These are phyloP conservation scores for Epichloe aotearoae DNA, from an alignment of 2,329 filamentous ascomycete genomes.

Conservation along the genomic window DNA sequence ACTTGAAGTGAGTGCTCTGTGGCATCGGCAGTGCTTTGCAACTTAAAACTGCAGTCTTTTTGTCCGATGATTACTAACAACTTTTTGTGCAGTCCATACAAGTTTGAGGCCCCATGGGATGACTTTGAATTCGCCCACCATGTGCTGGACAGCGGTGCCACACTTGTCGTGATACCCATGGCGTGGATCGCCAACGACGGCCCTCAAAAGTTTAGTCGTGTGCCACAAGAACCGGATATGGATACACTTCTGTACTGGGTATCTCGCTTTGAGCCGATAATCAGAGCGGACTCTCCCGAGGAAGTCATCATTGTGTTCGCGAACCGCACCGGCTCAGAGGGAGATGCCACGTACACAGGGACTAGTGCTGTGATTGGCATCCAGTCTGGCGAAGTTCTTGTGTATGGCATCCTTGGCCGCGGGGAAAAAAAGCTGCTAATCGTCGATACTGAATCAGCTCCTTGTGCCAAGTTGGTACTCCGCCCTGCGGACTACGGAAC, in stretches of 20 bases:
- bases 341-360: conserved; percentile 55
- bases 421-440: conserved; percentile 54
- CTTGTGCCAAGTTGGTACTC: conserved; percentile 15
- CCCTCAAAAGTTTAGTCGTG: conserved; percentile 29
- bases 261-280: conserved; percentile 52
- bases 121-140: conserved; percentile 37
- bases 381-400: conserved; percentile 47
- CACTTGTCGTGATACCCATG: conserved; percentile 60
- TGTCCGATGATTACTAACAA: too few relatives aligned
- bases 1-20: conserved; percentile 38
- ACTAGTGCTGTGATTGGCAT: conserved; percentile 61
- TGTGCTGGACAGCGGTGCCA: conserved; percentile 39
- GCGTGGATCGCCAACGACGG: conserved; percentile 57
- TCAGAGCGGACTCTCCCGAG: conserved; percentile 33
- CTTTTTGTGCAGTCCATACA: conserved; percentile 18
- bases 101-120: conserved; percentile 25
- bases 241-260: conserved; percentile 68
- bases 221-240: conserved; percentile 50
- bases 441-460: conserved; percentile 42
- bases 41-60: too few relatives aligned
- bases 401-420: conserved; percentile 59
- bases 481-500: too few relatives aligned
- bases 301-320: conserved; percentile 58
- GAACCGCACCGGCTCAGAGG: conserved; percentile 57
- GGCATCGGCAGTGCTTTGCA: too few relatives aligned